Conservation (phyloP, 2,329 filamentous ascomycete species). For the Dactylellina cionopaga region DNA sequence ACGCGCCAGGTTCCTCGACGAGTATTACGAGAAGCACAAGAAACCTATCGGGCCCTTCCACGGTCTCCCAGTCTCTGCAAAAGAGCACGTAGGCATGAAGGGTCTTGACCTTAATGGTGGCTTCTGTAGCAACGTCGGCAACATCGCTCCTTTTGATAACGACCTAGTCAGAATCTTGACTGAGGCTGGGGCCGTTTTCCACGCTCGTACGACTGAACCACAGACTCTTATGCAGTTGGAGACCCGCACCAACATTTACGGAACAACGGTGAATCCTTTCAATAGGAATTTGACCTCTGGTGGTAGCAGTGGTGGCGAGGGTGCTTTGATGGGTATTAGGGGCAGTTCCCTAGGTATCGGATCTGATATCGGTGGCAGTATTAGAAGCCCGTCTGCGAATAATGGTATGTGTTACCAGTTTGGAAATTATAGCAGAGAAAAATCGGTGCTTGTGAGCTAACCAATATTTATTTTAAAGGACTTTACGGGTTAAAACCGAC, state of each 20-base stretch:
- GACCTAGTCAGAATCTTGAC: conserved; percentile 64
- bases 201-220: conserved; percentile 67
- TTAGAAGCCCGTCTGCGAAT: conserved; percentile 64
- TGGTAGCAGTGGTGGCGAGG: conserved; percentile 69
- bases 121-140: conserved; percentile 65
- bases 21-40: conserved; percentile 56
- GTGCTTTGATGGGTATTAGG: conserved; percentile 66
- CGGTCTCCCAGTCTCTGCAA: conserved; percentile 66
- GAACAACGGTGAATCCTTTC: conserved; percentile 66
- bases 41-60: conserved; percentile 60
- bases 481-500: conserved; percentile 63
- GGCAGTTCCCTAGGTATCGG: conserved; percentile 68
- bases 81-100: conserved; percentile 66
- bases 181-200: conserved; percentile 66
- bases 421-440: not conserved
- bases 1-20: conserved; percentile 59
- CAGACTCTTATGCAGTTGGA: conserved; percentile 66
- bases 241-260: conserved; percentile 65
- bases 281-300: conserved; percentile 66
- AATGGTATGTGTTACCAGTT: conserved; percentile 59
- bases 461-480: not conserved
- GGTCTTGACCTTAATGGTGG: conserved; percentile 65
- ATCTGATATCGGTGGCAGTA: conserved; percentile 66
- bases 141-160: conserved; percentile 63
- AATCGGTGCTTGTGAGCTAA: not conserved